Percentiles rank a stretch among this genome's conserved stretches.
These are phyloP conservation scores for Aspergillus sp. DNA, from an alignment of 2,329 filamentous ascomycete species.

Conservation along the genomic window DNA sequence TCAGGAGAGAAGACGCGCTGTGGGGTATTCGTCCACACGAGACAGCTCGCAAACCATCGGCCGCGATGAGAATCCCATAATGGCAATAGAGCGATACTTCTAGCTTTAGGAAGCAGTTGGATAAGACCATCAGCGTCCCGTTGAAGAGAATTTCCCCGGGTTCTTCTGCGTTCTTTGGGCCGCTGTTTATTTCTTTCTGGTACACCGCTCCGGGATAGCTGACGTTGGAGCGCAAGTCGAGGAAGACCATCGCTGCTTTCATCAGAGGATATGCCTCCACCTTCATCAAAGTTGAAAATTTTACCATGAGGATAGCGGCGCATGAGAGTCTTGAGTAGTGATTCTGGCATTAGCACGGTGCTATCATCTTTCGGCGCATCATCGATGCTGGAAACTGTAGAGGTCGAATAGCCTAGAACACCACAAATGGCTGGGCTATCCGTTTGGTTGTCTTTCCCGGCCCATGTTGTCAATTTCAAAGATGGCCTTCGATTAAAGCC, in stretches of 20 bases:
- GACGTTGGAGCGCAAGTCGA: neutral
- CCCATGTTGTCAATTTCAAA: neutral
- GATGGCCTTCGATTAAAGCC: neutral
- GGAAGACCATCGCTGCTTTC: conserved; percentile 8
- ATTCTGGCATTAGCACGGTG: conserved; percentile 13
- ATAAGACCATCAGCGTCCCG: conserved; percentile 16
- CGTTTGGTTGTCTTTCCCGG: neutral
- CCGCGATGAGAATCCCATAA: conserved; percentile 26
- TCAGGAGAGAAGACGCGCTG: conserved; percentile 19
- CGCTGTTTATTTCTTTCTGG: neutral
- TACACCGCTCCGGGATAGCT: neutral
- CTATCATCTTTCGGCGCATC: conserved; percentile 3
- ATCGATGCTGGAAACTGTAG: conserved; percentile 10
- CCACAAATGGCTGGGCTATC: conserved; percentile 1
- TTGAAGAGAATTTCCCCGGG: conserved; percentile 8
- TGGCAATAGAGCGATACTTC: conserved; percentile 25
- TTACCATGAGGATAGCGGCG: conserved; percentile 22
- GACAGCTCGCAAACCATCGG: conserved; percentile 24
- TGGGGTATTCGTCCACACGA: conserved; percentile 25
- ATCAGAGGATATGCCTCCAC: conserved; percentile 19
- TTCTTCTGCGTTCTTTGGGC: conserved; percentile 6
- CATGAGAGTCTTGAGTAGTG: conserved; percentile 14
- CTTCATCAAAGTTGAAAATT: conserved; percentile 20
- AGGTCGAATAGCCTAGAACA: conserved; percentile 16
- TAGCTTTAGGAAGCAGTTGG: conserved; percentile 17